These are phyloP conservation scores for Alternaria infectoria DNA, from an alignment of 2,329 filamentous ascomycete genomes.

Conservation along the genomic window DNA sequence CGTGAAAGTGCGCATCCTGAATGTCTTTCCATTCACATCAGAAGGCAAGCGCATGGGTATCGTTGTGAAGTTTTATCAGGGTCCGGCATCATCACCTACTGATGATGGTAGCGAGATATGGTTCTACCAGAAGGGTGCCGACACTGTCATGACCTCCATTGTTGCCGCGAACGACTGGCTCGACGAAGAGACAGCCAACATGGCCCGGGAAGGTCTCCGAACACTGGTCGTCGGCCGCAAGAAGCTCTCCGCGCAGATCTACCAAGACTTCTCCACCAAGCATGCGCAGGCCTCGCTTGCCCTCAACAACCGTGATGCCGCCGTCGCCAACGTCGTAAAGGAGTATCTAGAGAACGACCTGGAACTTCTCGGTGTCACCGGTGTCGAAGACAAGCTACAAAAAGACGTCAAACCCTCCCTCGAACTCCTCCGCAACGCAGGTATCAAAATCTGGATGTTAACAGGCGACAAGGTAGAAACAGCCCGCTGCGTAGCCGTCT, in stretches of 20 bases:
- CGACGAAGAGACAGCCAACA: constrained; percentile 98
- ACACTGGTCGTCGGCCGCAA: constrained; percentile 96
- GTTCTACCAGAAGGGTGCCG: constrained; percentile 98
- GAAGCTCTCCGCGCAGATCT: constrained; percentile 77
- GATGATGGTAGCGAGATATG: constrained; percentile 78
- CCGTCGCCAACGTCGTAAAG: constrained; percentile 80
- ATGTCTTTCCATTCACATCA: constrained; percentile 96
- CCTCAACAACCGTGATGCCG: constrained; percentile 78
- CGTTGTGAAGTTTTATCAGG: constrained; percentile 78
- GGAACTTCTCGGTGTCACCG: constrained; percentile 94
- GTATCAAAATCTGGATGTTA: constrained; percentile 99
- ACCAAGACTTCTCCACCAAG: constrained; percentile 75
- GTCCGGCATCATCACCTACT: constrained; percentile 49
- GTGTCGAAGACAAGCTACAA: constrained; percentile 96
- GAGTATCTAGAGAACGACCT: constrained; percentile 85
- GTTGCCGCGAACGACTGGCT: constrained; percentile 98
- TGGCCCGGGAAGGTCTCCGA: constrained; percentile 94
- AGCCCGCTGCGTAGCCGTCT: constrained; percentile 92
- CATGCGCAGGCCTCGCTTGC: constrained; percentile 82
- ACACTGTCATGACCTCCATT: constrained; percentile 97
- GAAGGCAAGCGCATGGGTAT: constrained; percentile 99
- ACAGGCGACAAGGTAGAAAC: constrained; percentile 99
- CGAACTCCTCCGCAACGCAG: constrained; percentile 92
- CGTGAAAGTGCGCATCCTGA: constrained; percentile 85
- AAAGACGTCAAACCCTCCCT: constrained; percentile 94